Conservation (phyloP, 352 stramenopile genomes). For the Peronospora belbahrii region DNA sequence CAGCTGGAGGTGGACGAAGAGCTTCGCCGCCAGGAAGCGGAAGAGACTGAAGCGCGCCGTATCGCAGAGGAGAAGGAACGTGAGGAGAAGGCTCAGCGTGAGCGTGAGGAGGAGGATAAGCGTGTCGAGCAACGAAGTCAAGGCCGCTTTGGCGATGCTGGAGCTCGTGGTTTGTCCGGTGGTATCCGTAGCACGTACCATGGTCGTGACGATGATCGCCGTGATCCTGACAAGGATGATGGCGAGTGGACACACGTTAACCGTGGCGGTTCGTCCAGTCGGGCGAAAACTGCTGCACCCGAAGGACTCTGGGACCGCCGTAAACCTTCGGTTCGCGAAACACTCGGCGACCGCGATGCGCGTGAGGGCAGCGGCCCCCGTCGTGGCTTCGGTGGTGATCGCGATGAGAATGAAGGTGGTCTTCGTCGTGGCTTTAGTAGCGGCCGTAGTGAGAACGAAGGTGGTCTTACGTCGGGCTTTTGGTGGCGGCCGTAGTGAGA, state of each 20-base stretch:
- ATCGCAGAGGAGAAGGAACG: constrained; percentile 38
- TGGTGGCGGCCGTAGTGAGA: constrained; percentile 35
- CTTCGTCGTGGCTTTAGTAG: constrained; percentile 31
- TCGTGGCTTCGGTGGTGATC: constrained; percentile 26
- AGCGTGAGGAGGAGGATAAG: constrained; percentile 40
- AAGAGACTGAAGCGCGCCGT: constrained; percentile 39
- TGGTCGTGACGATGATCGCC: constrained; percentile 20
- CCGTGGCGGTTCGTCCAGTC: constrained; percentile 19
- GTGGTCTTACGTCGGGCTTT: constrained; percentile 24
- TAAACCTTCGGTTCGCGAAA: constrained; percentile 35
- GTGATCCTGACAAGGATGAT: constrained; percentile 36
- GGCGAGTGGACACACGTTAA: constrained; percentile 65
- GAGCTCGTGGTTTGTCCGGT: constrained; percentile 21
- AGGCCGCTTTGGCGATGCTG: constrained; percentile 24
- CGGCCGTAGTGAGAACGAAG: constrained; percentile 33
- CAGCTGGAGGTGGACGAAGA: constrained; percentile 59
- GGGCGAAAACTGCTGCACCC: constrained; percentile 32
- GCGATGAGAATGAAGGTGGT: constrained; percentile 28
- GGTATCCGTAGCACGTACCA: constrained; percentile 9
- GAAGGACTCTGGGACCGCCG: constrained; percentile 57
- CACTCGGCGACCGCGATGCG: constrained; percentile 17
- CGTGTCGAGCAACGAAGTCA: constrained; percentile 24
- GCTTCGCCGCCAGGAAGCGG: constrained; percentile 57
- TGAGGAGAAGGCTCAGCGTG: constrained; percentile 18
- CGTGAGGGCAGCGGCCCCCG: constrained; percentile 23